Conservation (phyloP, 768 basidiomycete species). For the Pisolithus albus region DNA sequence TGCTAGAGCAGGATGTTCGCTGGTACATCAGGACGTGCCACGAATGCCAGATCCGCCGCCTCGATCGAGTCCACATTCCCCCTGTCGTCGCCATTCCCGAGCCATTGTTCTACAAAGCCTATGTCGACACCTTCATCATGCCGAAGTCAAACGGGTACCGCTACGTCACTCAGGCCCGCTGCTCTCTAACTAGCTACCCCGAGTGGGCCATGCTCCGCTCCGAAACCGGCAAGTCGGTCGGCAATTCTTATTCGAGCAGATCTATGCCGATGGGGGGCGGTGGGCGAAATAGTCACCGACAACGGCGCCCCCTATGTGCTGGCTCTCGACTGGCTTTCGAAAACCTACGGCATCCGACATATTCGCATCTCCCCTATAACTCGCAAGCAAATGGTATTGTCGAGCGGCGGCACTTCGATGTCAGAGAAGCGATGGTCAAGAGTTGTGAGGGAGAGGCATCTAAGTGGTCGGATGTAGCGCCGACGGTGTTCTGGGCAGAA, state of each 20-base stretch:
- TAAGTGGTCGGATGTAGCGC: conserved; percentile 19
- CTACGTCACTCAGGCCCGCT: conserved; percentile 13
- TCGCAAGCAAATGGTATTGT: conserved; percentile 32
- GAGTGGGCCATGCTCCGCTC: conserved; percentile 29
- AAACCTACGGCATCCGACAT: neutral
- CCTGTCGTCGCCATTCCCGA: conserved; percentile 2
- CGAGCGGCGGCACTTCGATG: conserved; percentile 26
- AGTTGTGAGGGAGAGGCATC: conserved; percentile 11
- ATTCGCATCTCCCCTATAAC: conserved; percentile 28
- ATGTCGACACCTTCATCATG: conserved; percentile 4
- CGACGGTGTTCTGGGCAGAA: conserved; percentile 20
- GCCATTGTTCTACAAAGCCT: conserved; percentile 9
- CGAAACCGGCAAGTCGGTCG: conserved; percentile 8
- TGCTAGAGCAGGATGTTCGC: neutral
- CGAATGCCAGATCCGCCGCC: conserved; percentile 25
- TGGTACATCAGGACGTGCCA: conserved; percentile 27
- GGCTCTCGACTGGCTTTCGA: neutral
- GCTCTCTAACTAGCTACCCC: neutral
- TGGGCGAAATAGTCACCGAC: conserved; percentile 1
- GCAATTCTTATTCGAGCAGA: conserved; percentile 13
- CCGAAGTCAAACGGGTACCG: neutral
- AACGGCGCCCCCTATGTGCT: neutral
- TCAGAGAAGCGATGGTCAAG: conserved; percentile 29
- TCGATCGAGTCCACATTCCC: conserved; percentile 14
- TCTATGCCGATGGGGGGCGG: conserved; percentile 8